Percentiles rank a stretch among this genome's conserved stretches.
phyloP scores from a whole-genome alignment of 345 rosid species.

The Linum tenue region DNA sequence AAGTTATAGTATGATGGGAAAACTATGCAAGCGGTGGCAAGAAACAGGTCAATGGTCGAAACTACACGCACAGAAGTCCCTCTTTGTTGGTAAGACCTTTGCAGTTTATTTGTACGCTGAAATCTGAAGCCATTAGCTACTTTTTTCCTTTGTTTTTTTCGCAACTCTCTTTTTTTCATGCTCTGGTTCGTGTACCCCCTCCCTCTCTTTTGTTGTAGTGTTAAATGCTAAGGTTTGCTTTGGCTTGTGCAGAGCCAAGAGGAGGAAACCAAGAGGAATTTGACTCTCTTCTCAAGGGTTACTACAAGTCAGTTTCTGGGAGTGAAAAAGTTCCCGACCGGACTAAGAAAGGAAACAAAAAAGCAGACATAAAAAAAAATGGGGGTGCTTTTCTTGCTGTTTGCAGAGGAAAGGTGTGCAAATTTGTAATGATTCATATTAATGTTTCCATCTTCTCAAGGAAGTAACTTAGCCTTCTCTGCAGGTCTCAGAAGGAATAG shows the following conservation, averaged over 20 bases:
- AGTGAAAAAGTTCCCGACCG: conserved; percentile 26
- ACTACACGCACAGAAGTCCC: conserved; percentile 54
- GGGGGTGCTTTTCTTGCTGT: conserved; percentile 97
- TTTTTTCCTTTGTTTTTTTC: too few species aligned
- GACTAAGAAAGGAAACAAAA: conserved; percentile 51
- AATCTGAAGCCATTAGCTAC: too few species aligned
- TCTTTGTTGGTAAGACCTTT: conserved; percentile 55
- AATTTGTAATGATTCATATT: background rate
- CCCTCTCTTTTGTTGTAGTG: too few species aligned
- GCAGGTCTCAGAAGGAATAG: conserved; percentile 98
- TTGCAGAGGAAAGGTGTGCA: conserved; percentile 79
- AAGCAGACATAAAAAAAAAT: conserved; percentile 26
- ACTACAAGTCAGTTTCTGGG: conserved; percentile 46
- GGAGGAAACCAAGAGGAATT: conserved; percentile 82
- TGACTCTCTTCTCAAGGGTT: conserved; percentile 66
- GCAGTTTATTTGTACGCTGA: background rate
- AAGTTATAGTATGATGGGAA: conserved; percentile 94
- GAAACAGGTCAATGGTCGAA: conserved; percentile 86
- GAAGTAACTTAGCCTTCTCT: background rate
- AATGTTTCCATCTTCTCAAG: background rate
- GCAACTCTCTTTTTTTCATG: too few species aligned
- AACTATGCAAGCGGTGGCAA: conserved; percentile 77
- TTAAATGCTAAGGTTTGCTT: conserved; percentile 10
- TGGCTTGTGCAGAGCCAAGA: conserved; percentile 64
- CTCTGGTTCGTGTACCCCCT: too few species aligned